Base-by-base conservation (phyloP, 306 rosid species). In the Gastrolobium bilobum region DNA sequence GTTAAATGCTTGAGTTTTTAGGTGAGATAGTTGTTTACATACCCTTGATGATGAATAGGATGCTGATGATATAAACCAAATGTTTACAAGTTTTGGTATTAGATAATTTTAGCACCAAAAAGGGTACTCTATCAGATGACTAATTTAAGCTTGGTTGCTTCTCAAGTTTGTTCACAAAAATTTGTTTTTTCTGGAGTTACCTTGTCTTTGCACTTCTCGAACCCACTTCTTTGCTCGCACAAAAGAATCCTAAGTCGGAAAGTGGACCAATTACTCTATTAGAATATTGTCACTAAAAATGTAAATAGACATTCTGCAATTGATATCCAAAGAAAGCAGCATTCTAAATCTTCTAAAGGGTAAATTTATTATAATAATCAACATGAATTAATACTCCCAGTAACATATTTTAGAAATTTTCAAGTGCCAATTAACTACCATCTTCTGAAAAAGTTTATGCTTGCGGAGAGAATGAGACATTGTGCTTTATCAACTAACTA, bases 141-240 rank as follows among this genome's bases (percentile, higher is more conserved):
- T 51, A 20, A 30, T 38, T 65, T 81, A 39, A 78, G 7, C 8
- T 31, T 10, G 30, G 40, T 15, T 58, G 57, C 57, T 51, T 71
- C 64, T 71, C 34, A 38, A 13, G 40, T 50, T 71, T 71, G 56
- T 50, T 51, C 48, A 3, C 54, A 30, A 10, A 10, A 71, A 20
- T 50, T 10, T 62, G 33, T 20, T 42, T 26, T 52, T 60, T 6
- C n/a, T 80, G 37, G 10, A 7, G 13, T 86, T 84, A 91, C 98
- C 98, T 89, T 93, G 98, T 77, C 94, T 83, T 81, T 88, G 97
- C 79, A 93, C 88, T 88, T 93, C 97, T 68, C 42, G 89, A 71
- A 93, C 91, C 98, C 98, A 93, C 62, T 89, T 93, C 85, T 89
- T 93, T 47, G 97, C 98, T 14, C 94, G 67, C 1, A 73, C 78